A percentile compares a stretch with the other conserved stretches of the same genome.
phyloP scores from a whole-genome alignment of 2,329 filamentous ascomycete species.

The Magnaporthiopsis incrustans region DNA sequence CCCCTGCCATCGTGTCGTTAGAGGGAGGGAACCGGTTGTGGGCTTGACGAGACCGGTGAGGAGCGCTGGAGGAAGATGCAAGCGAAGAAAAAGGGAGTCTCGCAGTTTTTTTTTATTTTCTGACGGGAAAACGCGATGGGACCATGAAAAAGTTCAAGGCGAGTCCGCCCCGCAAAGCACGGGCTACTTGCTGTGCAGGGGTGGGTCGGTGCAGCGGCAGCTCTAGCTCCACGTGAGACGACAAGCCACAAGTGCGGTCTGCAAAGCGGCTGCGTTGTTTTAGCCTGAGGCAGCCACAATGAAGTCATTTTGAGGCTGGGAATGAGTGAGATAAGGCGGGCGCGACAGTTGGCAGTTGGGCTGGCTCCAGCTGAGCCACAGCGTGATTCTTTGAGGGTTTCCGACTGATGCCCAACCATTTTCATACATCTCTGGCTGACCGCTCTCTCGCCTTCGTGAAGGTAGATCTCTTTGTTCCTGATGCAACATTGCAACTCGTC shows the following conservation, averaged over 20 bases:
- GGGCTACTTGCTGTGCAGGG: too few species aligned
- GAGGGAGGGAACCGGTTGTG: not conserved
- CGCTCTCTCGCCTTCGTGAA: constrained; percentile 17
- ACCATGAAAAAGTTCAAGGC: not conserved
- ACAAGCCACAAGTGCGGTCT: too few species aligned
- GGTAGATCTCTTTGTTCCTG: constrained; percentile 1
- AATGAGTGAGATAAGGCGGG: not conserved
- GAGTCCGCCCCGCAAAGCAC: not conserved
- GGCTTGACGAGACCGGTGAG: not conserved
- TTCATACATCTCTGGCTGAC: constrained; percentile 20
- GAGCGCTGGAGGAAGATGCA: not conserved
- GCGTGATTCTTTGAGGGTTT: constrained; percentile 1
- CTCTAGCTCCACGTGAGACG: too few species aligned
- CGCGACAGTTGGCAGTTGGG: constrained; percentile 14
- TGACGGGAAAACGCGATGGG: too few species aligned
- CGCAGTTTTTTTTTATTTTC: not conserved
- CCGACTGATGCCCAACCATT: constrained; percentile 25
- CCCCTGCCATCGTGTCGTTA: constrained; percentile 15
- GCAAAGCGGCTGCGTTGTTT: too few species aligned
- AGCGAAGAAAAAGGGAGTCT: not conserved
- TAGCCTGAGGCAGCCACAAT: constrained; percentile 10
- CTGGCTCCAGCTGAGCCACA: constrained; percentile 8
- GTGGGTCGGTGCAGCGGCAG: too few species aligned
- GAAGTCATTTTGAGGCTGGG: constrained; percentile 8
- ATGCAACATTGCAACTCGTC: constrained; percentile 2